A percentile compares a stretch with the other conserved stretches of the same genome.
Evolutionary conservation across 306 rosid genomes (phyloP).

Genomic region (Morella rubra): DNA sequence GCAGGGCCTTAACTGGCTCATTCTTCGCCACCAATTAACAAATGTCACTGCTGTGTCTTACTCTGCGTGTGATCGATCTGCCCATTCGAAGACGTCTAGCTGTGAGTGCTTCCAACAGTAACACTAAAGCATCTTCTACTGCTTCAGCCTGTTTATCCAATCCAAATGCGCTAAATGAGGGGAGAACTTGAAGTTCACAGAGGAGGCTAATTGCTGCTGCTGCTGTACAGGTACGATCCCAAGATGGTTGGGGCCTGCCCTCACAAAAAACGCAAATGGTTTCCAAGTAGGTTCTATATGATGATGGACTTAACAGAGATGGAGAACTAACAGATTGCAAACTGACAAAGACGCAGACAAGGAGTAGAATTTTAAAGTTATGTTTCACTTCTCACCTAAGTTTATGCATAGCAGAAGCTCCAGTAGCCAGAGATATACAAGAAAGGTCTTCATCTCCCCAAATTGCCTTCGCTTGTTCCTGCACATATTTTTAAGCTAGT

Average conservation of each 20-base stretch:
- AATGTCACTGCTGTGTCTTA: conserved; percentile 55
- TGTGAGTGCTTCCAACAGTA: conserved; percentile 74
- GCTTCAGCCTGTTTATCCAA: conserved; percentile 70
- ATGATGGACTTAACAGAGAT: not conserved
- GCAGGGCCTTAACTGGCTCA: conserved; percentile 1
- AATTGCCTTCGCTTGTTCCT: conserved; percentile 69
- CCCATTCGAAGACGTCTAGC: conserved; percentile 87
- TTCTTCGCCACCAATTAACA: conserved; percentile 37
- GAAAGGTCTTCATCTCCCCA: conserved; percentile 82
- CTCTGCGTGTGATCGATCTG: conserved; percentile 76
- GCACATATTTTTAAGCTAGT: no score
- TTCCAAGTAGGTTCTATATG: conserved; percentile 18
- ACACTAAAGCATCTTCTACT: conserved; percentile 56
- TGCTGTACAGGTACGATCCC: conserved; percentile 97
- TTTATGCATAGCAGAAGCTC: conserved; percentile 91
- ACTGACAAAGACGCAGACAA: not conserved
- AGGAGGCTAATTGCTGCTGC: conserved; percentile 81
- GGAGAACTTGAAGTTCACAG: conserved; percentile 70
- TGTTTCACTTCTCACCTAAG: conserved; percentile 62
- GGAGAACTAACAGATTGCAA: not conserved
- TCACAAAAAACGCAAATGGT: conserved; percentile 20
- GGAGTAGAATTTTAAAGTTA: not conserved
- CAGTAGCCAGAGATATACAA: conserved; percentile 70
- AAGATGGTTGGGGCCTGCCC: conserved; percentile 89
- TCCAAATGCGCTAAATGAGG: conserved; percentile 45